Base-by-base conservation (phyloP, 2,329 filamentous ascomycete genomes). In the Fusarium floridanum region DNA sequence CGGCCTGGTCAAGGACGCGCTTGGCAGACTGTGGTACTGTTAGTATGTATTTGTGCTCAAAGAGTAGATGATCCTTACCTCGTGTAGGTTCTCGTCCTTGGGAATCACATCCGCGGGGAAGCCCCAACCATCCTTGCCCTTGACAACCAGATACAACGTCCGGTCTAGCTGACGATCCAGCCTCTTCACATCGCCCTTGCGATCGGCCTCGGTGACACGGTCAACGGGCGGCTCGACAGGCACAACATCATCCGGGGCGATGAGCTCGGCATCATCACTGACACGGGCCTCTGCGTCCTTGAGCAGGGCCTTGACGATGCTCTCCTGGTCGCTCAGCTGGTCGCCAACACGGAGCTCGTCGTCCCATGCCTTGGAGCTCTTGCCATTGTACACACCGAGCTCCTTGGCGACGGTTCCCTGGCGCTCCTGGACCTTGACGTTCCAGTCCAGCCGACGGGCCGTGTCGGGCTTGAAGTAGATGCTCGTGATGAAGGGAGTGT, bases 401-500 rank as follows among this genome's bases (percentile, higher is more conserved):
- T 98, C 96, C 81, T 94, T 91, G 56, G 94, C 93, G 8, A 95
- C 89, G 9, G 94, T 93, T 79, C 91, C 89, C 67, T 87, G 83
- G 62, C 96, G 92, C 81, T 94, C 92, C 77, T 88, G 88, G 73
- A 94, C 89, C 85, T 97, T 97, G 81, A 94, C 89, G 83, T 95
- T 94, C 94, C 95, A 98, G 85, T 98, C 95, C 61, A 95, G 87
- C 76, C 95, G 94, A 10, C 91, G 88, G 1, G 95, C 92, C 12
- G 95, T 97, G 81, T 94, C 94, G 77, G 92, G 92, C 87, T 97
- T 97, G 90, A 95, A 97, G 89, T 97, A 99, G 85, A 98, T 97
- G 82, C 94, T 94, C 76, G 94, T 91, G 66, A 93, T 93, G 83
- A 98, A 99, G 2, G 95, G 94, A 6, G 97, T 89, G 22, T 92